Percentiles rank a stretch among this genome's conserved stretches.
Evolutionary conservation across 495 filamentous ascomycete genomes (phyloP).

Genomic region (Sordaria brevicollis): DNA sequence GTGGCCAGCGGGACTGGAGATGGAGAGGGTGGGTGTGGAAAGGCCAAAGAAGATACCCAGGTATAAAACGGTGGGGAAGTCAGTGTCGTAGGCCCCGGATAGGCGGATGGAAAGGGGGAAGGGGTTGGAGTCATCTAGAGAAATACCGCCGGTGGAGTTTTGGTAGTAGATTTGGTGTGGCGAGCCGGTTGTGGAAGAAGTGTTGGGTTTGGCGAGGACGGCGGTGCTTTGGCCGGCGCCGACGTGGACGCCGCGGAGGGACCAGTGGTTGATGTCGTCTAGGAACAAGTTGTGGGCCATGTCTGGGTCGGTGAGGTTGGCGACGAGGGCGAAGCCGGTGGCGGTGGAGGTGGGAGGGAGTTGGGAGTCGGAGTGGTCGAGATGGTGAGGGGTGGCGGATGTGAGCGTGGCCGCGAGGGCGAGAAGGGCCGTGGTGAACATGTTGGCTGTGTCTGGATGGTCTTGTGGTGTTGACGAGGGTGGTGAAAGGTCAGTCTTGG

Average conservation of each 20-base stretch:
- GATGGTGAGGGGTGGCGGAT: neutral
- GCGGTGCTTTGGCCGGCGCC: slow-evolving; percentile 1
- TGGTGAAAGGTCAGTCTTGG: neutral
- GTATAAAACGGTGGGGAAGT: neutral
- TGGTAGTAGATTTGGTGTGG: slow-evolving; percentile 1
- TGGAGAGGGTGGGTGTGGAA: neutral
- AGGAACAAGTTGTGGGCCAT: neutral
- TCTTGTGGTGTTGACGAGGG: neutral
- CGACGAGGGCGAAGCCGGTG: neutral
- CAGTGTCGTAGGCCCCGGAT: neutral
- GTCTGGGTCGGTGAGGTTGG: neutral
- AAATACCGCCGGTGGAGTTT: neutral
- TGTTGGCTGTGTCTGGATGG: neutral
- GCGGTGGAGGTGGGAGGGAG: neutral
- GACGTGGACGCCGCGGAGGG: neutral
- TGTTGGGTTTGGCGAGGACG: neutral
- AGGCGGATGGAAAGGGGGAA: neutral
- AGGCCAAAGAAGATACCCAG: neutral
- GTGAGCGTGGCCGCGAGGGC: neutral
- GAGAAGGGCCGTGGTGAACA: neutral
- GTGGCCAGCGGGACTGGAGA: neutral
- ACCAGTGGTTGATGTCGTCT: neutral
- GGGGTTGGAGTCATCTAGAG: neutral
- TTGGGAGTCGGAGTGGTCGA: neutral
- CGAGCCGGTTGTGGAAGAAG: neutral